Conservation (phyloP, 192 early-diverging fungal genomes). For the Gonapodya prolifera region DNA sequence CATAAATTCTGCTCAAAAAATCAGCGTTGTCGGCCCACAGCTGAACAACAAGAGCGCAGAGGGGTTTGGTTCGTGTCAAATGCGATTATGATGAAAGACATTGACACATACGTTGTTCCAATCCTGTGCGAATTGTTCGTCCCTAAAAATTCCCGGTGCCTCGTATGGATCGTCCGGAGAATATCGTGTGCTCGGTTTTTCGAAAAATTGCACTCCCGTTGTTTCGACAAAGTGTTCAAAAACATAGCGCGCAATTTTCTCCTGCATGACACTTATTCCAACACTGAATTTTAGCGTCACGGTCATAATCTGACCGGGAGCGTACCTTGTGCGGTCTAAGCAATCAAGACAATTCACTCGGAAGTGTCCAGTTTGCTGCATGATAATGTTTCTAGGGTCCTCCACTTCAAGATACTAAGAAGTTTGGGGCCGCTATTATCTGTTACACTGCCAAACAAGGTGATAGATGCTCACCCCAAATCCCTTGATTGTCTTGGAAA, state of each 20-base stretch:
- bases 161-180: neutral
- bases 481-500: conserved; percentile 29
- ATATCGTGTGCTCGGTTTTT: neutral
- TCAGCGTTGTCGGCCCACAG: conserved; percentile 87
- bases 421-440: no score
- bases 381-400: conserved; percentile 55
- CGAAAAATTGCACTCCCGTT: neutral
- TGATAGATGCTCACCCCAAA: neutral
- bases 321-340: conserved; percentile 70
- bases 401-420: conserved; percentile 21
- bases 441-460: no score
- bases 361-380: conserved; percentile 69
- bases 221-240: neutral
- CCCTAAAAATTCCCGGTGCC: neutral
- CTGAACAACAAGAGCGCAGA: conserved; percentile 8
- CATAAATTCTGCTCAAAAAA: conserved; percentile 78
- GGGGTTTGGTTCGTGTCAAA: neutral
- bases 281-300: no score
- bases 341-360: conserved; percentile 79
- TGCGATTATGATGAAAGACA: neutral
- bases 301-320: neutral
- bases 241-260: neutral
- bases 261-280: neutral
- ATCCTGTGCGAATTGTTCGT: neutral
- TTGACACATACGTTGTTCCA: neutral